A percentile compares a stretch with the other conserved stretches of the same genome.
Evolutionary conservation across 768 basidiomycete species (phyloP).

Genomic region (Phallus indusiatus): DNA sequence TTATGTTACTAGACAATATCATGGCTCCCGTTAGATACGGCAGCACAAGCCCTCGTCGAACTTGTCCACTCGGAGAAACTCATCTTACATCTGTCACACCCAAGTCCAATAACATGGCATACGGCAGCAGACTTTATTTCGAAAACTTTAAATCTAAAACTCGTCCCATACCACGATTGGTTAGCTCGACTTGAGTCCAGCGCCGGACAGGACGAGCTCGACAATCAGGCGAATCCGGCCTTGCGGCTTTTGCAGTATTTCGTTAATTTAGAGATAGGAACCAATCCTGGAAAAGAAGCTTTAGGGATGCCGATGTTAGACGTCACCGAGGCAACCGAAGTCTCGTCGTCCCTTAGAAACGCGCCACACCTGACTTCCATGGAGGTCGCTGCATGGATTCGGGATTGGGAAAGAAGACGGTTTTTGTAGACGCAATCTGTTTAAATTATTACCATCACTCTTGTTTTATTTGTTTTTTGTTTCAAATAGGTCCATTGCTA

Average conservation of each 20-base stretch:
- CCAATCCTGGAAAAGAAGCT: conserved; percentile 2
- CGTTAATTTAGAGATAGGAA: conserved; percentile 13
- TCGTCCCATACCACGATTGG: conserved; percentile 26
- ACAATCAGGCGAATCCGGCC: conserved; percentile 18
- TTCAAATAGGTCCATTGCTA: too few relatives aligned
- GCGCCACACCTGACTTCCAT: background rate
- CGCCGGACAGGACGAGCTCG: background rate
- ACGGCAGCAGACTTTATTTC: conserved; percentile 20
- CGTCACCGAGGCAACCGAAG: background rate
- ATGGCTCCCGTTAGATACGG: conserved; percentile 19
- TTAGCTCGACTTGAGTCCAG: conserved; percentile 18
- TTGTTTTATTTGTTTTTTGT: background rate
- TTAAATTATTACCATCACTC: background rate
- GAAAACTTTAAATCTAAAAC: conserved; percentile 13
- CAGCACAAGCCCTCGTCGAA: conserved; percentile 19
- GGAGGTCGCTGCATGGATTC: conserved; percentile 4
- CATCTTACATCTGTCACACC: conserved; percentile 30
- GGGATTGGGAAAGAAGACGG: background rate
- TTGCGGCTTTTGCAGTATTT: conserved; percentile 24
- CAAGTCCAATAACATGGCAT: conserved; percentile 25
- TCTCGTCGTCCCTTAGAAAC: background rate
- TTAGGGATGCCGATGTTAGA: conserved; percentile 3
- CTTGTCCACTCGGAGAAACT: conserved; percentile 13
- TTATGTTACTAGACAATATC: conserved; percentile 11
- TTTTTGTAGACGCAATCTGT: background rate